Evolutionary conservation across 2,329 filamentous ascomycete species (phyloP), one percentile per base, ranked within the genome.

Genomic region (Lachnellula subtilissima): DNA sequence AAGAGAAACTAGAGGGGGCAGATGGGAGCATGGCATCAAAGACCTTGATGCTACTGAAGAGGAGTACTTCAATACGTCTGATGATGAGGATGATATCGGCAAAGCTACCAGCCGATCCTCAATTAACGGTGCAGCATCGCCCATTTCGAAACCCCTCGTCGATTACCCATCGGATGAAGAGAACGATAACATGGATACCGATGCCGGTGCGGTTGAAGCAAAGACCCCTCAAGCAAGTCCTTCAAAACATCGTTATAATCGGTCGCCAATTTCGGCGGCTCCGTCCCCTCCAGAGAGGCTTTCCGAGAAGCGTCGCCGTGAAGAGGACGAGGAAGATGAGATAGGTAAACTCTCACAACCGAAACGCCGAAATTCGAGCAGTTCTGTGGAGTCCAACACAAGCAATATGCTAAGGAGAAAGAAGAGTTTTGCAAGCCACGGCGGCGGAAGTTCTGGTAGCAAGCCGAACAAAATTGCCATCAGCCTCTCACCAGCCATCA

Each of bases 121-220:
- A 11, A 72, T 77, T 6, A 92, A 91, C 63, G 89, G 85, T 23
- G 79, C 80, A 14, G 79, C 80, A 14, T 82, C 84, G 19, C 78
- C 85, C 0, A 72, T 81, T 8, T 73, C 81, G 50, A 91, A 87
- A 67, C 88, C 88, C 1, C 76, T 97, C 22, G 94, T 99, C 36
- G 90, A 96, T 70, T 99, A 99, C 69, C 84, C 87, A 0, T 95
- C 95, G 39, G 92, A 97, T 64, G 93, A 97, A 57, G 90, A 94
- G n/a, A 84, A 81, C 12, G 85, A 87, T 71, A 85, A 86, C 66
- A 75, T 81, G 45, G 78, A 86, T 55, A 70, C 78, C 65, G 63
- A 78, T 66, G 59, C 69, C 57, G 50, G 49, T 22, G 48, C 36
- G 8, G 42, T 42, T 12, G 54, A 60, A n/a, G 60, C 58, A 35